Conservation (phyloP, 2,329 filamentous ascomycete genomes). For the Mycosphaerella arachidis region DNA sequence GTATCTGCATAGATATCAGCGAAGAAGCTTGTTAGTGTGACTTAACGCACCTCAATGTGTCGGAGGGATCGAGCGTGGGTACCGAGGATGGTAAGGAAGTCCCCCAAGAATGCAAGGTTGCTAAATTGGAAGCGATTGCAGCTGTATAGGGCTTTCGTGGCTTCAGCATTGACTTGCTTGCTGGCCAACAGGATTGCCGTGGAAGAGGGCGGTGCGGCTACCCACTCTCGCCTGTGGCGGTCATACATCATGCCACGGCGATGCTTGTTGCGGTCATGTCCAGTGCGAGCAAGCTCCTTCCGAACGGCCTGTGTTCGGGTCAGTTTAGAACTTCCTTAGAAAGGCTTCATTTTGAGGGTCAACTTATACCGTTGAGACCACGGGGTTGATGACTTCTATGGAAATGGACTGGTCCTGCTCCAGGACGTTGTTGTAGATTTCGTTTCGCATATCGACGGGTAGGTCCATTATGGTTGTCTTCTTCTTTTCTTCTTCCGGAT, state of each 20-base stretch:
- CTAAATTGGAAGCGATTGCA: background rate
- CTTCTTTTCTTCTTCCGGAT: background rate
- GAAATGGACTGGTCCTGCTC: background rate
- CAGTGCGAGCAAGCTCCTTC: background rate
- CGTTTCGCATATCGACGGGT: background rate
- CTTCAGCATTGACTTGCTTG: background rate
- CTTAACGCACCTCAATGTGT: no score
- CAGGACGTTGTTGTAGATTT: background rate
- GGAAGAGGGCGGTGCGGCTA: background rate
- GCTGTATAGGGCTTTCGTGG: background rate
- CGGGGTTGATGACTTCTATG: background rate
- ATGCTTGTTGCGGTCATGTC: background rate
- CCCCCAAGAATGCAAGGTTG: background rate
- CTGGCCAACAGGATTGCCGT: background rate
- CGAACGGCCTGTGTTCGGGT: background rate
- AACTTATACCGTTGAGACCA: background rate
- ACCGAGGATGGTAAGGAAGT: background rate
- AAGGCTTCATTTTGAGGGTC: background rate
- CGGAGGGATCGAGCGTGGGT: no score
- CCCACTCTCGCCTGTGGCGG: background rate
- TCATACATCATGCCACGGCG: background rate
- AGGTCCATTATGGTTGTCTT: background rate
- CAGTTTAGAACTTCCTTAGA: no score
- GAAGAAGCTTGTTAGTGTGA: no score
- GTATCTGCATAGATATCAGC: no score